Evolutionary conservation across 352 stramenopile species (phyloP).

Genomic region (Pythium insidiosum): DNA sequence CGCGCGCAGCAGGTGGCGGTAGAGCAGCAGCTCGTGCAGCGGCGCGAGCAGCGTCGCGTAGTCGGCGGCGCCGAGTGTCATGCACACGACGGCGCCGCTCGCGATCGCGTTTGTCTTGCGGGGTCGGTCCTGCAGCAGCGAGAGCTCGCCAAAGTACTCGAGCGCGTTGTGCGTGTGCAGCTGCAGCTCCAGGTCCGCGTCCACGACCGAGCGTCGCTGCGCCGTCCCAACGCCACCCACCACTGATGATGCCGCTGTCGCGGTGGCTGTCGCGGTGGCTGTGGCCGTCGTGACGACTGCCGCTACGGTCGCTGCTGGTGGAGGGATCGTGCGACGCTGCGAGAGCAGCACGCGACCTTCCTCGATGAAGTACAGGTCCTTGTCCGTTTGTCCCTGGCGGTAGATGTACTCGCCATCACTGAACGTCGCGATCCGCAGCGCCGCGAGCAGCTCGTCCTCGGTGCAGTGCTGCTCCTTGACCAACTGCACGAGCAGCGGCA

Average conservation of each 20-base stretch:
- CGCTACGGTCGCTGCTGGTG: background rate
- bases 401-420: conserved; percentile 62
- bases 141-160: conserved; percentile 70
- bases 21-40: conserved; percentile 49
- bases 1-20: conserved; percentile 38
- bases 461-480: conserved; percentile 34
- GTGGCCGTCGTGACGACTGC: conserved; percentile 5
- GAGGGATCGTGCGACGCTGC: conserved; percentile 19
- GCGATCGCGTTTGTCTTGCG: conserved; percentile 47
- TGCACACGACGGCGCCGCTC: conserved; percentile 35
- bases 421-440: conserved; percentile 25
- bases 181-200: conserved; percentile 47
- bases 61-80: conserved; percentile 28
- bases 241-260: too few species aligned
- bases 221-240: too few species aligned
- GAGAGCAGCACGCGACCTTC: conserved; percentile 64
- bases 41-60: conserved; percentile 34
- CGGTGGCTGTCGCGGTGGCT: background rate
- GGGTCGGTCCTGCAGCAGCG: conserved; percentile 21
- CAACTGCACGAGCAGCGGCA: conserved; percentile 44
- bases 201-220: conserved; percentile 28
- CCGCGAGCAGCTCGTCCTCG: conserved; percentile 29
- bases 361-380: conserved; percentile 66
- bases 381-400: conserved; percentile 40
- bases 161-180: conserved; percentile 35